Conservation (phyloP, 306 rosid genomes). For the Corylus avellana region DNA sequence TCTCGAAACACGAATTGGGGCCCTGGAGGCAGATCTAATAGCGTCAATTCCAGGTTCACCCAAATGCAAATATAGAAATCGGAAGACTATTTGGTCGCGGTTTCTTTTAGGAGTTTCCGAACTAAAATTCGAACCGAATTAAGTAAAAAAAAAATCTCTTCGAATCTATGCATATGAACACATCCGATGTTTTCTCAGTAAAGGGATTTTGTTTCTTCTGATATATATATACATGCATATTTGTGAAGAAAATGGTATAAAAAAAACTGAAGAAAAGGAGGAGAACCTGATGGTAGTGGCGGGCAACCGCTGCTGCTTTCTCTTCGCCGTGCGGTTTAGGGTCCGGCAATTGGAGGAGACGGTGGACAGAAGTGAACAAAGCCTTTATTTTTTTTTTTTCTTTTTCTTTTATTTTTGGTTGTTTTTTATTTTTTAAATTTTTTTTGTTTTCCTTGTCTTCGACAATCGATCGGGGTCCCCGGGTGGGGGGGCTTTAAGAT, state of each 20-base stretch:
- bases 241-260: not conserved
- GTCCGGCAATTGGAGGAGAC: constrained; percentile 48
- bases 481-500: not conserved
- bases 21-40: constrained; percentile 42
- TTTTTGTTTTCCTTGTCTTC: not conserved
- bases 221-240: constrained; percentile 9
- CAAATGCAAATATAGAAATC: constrained; percentile 22
- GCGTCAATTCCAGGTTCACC: constrained; percentile 23
- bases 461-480: too few relatives aligned
- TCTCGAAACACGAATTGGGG: constrained; percentile 25
- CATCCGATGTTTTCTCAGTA: not conserved
- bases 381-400: constrained; percentile 1
- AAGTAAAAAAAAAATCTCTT: not conserved
- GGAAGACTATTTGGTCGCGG: constrained; percentile 25
- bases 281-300: constrained; percentile 43
- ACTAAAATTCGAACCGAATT: not conserved
- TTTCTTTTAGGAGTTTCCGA: too few relatives aligned
- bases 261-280: constrained; percentile 2
- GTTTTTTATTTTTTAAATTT: not conserved
- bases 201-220: constrained; percentile 7
- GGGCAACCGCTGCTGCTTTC: constrained; percentile 30
- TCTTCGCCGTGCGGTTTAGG: constrained; percentile 23
- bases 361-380: constrained; percentile 41
- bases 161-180: not conserved
- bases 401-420: not conserved